These are phyloP conservation scores for Phanerochaete carnosa DNA, from an alignment of 768 basidiomycete genomes.

Conservation along the genomic window DNA sequence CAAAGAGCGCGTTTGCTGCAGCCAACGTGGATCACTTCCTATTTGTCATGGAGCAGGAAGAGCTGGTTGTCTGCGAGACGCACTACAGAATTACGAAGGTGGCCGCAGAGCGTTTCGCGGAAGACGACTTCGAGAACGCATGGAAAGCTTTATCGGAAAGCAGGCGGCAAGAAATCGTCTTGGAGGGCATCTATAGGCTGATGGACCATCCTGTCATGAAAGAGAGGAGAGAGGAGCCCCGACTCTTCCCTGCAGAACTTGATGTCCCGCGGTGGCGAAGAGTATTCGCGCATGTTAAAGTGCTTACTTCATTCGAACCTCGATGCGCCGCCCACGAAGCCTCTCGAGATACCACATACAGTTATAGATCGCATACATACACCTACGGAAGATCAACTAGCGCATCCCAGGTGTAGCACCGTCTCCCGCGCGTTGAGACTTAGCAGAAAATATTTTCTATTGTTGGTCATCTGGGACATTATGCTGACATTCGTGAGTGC, in stretches of 20 bases:
- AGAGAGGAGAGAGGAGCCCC: neutral
- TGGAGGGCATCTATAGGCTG: conserved; percentile 2
- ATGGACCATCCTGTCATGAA: conserved; percentile 10
- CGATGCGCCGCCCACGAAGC: neutral
- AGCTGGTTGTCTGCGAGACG: neutral
- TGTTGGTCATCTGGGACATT: conserved; percentile 4
- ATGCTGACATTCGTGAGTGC: conserved; percentile 6
- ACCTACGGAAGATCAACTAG: neutral
- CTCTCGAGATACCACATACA: conserved; percentile 1
- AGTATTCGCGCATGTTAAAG: conserved; percentile 3
- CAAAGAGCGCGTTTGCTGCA: neutral
- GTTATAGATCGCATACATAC: neutral
- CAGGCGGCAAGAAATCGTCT: neutral
- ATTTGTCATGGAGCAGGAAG: neutral
- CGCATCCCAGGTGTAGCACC: neutral
- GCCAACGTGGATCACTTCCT: neutral
- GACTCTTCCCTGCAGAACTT: conserved; percentile 1
- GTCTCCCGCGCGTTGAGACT: neutral
- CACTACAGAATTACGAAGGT: conserved; percentile 1
- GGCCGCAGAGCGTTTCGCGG: neutral
- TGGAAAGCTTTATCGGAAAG: neutral
- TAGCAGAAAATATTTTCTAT: conserved; percentile 1
- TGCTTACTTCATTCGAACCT: neutral
- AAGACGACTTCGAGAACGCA: conserved; percentile 3
- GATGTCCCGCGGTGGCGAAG: neutral